A percentile compares a stretch with the other conserved stretches of the same genome.
Evolutionary conservation across 2,329 filamentous ascomycete species (phyloP).

Genomic region (Fusarium sp.): DNA sequence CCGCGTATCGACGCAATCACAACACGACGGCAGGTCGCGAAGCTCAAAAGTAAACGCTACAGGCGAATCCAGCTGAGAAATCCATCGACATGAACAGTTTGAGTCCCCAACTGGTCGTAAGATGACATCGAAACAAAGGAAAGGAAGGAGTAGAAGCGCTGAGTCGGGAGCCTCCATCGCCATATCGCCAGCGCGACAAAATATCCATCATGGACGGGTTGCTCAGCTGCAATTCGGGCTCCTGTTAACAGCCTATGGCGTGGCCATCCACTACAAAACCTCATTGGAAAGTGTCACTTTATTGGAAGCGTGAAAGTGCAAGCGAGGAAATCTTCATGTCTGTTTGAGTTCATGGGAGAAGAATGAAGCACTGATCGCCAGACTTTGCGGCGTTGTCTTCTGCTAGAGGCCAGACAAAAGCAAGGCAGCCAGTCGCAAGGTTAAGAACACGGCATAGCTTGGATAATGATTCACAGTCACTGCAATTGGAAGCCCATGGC

Average conservation of each 20-base stretch:
- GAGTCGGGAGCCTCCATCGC: not conserved
- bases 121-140: rapidly evolving
- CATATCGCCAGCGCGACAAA: no score
- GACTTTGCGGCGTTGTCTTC: not conserved
- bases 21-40: not conserved
- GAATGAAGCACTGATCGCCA: no score
- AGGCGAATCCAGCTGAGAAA: no score
- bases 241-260: not conserved
- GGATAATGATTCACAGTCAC: not conserved
- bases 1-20: not conserved
- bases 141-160: not conserved
- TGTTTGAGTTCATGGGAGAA: no score
- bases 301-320: rapidly evolving
- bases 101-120: rapidly evolving
- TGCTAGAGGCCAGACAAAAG: no score
- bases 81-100: no score
- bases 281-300: no score
- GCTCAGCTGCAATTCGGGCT: not conserved
- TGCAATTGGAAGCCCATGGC: rapidly evolving
- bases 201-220: not conserved
- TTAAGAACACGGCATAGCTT: not conserved
- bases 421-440: not conserved
- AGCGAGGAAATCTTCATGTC: no score
- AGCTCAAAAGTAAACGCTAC: not conserved
- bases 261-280: not conserved